Percentiles rank a stretch among this genome's conserved stretches.
These are phyloP conservation scores for Brettanomyces anomalus DNA, from an alignment of 805 yeast genomes.

Conservation along the genomic window DNA sequence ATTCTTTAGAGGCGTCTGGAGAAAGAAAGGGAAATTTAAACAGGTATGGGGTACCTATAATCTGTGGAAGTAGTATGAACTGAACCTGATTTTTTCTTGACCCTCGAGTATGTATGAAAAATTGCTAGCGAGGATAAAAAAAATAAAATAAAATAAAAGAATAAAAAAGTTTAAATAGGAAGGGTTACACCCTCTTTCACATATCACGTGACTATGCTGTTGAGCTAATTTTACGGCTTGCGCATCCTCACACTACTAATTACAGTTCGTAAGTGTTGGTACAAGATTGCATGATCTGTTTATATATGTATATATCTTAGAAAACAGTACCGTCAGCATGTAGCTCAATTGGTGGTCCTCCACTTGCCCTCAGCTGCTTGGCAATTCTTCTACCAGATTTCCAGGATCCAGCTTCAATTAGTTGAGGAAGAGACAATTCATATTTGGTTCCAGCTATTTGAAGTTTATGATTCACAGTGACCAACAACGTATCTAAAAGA, in stretches of 20 bases:
- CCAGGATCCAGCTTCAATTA: conserved; percentile 66
- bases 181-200: neutral
- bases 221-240: too few relatives aligned
- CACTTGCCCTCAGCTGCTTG: conserved; percentile 35
- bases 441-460: conserved; percentile 22
- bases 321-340: conserved; percentile 60
- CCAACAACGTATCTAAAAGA: conserved; percentile 43
- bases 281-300: too few relatives aligned
- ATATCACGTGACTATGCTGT: neutral
- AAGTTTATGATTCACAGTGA: conserved; percentile 39
- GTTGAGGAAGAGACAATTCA: conserved; percentile 41
- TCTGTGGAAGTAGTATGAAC: too few relatives aligned
- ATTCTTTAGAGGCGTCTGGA: conserved; percentile 27
- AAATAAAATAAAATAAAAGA: neutral
- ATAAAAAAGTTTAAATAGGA: too few relatives aligned
- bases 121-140: neutral
- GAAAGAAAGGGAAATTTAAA: conserved; percentile 5
- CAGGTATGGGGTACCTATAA: neutral
- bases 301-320: conserved; percentile 17
- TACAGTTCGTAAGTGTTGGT: too few relatives aligned
- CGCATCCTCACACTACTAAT: too few relatives aligned
- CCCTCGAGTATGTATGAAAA: neutral
- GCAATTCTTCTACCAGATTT: conserved; percentile 57
- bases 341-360: conserved; percentile 58
- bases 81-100: neutral